A percentile compares a stretch with the other conserved stretches of the same genome.
Conservation (phyloP, 2,329 filamentous ascomycete species). For the Fusarium goolgardi region DNA sequence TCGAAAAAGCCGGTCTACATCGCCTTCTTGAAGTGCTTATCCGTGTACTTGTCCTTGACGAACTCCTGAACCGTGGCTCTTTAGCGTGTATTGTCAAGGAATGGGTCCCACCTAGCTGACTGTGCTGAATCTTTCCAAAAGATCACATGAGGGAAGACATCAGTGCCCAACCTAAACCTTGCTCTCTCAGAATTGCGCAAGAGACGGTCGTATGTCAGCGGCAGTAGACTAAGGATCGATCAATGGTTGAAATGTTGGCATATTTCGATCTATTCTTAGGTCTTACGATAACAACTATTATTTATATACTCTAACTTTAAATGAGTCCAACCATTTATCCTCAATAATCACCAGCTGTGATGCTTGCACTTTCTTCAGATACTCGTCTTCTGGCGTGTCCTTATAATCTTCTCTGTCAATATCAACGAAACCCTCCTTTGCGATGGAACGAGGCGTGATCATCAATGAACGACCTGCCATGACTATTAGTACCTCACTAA, state of each 20-base stretch:
- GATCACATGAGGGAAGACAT: too few species aligned
- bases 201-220: neutral
- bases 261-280: neutral
- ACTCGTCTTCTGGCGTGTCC: slow-evolving; percentile 28
- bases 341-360: slow-evolving; percentile 38
- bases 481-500: neutral
- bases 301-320: slow-evolving; percentile 35
- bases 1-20: too few species aligned
- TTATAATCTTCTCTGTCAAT: slow-evolving; percentile 41
- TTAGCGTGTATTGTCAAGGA: neutral
- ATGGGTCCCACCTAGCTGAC: too few species aligned
- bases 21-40: neutral
- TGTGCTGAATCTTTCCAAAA: too few species aligned
- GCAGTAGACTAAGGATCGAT: neutral
- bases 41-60: neutral
- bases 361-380: slow-evolving; percentile 29
- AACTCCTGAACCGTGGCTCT: neutral
- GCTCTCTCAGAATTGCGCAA: neutral
- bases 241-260: neutral
- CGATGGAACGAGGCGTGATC: slow-evolving; percentile 39
- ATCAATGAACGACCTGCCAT: slow-evolving; percentile 32
- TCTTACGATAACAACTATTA: slow-evolving; percentile 11
- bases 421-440: slow-evolving; percentile 35
- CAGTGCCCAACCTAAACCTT: neutral
- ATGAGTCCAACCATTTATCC: slow-evolving; percentile 38